These are phyloP conservation scores for Bruguiera parviflora DNA, from an alignment of 345 rosid species.

Conservation along the genomic window DNA sequence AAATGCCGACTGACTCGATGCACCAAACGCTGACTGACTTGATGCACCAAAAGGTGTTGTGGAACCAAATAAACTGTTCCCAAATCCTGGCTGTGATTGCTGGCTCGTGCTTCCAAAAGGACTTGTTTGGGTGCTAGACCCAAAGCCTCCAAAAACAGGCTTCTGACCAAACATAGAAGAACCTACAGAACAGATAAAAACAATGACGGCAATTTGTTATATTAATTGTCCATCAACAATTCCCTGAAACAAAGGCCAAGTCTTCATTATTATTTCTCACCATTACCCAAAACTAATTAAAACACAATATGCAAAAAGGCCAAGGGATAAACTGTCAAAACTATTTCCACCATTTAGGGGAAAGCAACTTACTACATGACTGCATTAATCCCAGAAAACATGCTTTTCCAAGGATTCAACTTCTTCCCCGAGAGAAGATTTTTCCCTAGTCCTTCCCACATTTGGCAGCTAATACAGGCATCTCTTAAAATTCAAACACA, in stretches of 20 bases:
- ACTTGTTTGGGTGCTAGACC: conserved; percentile 56
- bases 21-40: conserved; percentile 50
- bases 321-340: background rate
- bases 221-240: background rate
- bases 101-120: conserved; percentile 63
- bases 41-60: conserved; percentile 64
- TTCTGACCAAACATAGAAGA: conserved; percentile 73
- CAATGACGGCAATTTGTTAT: background rate
- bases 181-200: conserved; percentile 30
- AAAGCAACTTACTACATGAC: no score
- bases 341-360: background rate
- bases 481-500: background rate
- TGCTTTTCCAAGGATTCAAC: background rate
- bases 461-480: background rate
- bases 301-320: background rate
- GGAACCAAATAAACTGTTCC: conserved; percentile 59
- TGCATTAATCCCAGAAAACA: background rate
- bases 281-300: no score
- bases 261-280: no score
- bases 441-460: background rate
- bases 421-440: background rate
- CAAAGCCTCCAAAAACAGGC: conserved; percentile 70
- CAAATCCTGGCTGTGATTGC: conserved; percentile 74
- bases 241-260: background rate
- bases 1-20: conserved; percentile 44